Evolutionary conservation across 306 rosid genomes (phyloP).

Genomic region (Castanea crenata): DNA sequence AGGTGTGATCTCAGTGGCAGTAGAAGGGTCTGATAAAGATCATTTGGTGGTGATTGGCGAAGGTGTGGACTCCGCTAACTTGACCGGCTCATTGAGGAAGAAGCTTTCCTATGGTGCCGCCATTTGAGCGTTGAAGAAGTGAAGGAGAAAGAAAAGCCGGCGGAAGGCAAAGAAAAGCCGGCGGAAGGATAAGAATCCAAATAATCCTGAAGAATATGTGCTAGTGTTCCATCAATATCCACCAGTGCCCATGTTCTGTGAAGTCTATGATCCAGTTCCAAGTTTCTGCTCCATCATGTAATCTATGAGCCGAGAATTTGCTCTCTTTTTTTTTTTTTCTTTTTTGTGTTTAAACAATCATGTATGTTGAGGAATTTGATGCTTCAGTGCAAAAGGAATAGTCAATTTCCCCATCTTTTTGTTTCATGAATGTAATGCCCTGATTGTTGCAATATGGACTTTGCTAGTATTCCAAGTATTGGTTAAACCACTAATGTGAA

Average conservation of each 20-base stretch:
- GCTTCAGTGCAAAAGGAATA: background rate
- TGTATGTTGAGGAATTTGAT: background rate
- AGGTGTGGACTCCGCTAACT: background rate
- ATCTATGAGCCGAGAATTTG: background rate
- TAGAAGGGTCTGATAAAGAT: slow-evolving; percentile 31
- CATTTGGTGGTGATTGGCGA: slow-evolving; percentile 32
- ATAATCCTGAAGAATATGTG: too few relatives aligned
- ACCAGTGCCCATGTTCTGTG: background rate
- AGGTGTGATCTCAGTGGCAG: slow-evolving; percentile 40
- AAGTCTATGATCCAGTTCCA: background rate
- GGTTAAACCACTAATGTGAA: too few relatives aligned
- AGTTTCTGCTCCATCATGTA: background rate
- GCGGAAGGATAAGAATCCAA: background rate
- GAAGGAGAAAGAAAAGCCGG: background rate
- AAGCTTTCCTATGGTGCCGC: slow-evolving; percentile 6
- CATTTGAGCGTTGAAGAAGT: slow-evolving; percentile 17
- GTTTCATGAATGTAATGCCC: background rate
- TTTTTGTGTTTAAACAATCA: background rate
- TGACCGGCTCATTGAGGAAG: slow-evolving; percentile 19
- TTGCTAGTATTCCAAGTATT: too few relatives aligned
- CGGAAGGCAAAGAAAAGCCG: background rate
- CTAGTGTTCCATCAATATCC: background rate
- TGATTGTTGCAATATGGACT: background rate
- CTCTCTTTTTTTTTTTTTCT: background rate
- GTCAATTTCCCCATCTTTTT: background rate